Conservation (phyloP, 139 green algal genomes). For the Chloropicon primus region DNA sequence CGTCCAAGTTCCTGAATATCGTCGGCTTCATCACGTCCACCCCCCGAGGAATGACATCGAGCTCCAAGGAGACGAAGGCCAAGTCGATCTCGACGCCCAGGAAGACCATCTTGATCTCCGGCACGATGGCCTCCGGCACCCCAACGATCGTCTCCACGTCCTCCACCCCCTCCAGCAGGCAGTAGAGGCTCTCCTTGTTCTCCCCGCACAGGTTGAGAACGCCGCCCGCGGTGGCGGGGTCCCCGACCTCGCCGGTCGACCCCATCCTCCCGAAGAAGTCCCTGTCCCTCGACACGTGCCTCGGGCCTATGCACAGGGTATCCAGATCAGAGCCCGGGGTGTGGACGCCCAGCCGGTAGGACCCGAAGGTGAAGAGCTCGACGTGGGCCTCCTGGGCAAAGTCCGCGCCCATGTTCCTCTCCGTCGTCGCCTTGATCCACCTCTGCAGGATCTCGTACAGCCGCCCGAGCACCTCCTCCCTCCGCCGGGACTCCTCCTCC, state of each 20-base stretch:
- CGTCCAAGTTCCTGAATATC: slow-evolving; percentile 74
- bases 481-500: slow-evolving; percentile 24
- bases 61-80: not conserved
- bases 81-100: slow-evolving; percentile 21
- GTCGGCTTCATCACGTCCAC: slow-evolving; percentile 2
- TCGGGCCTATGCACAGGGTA: slow-evolving; percentile 79
- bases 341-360: slow-evolving; percentile 79
- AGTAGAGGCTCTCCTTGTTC: slow-evolving; percentile 17
- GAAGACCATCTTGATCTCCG: slow-evolving; percentile 91
- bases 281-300: slow-evolving; percentile 45
- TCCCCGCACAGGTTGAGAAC: not conserved
- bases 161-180: slow-evolving; percentile 22
- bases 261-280: slow-evolving; percentile 81
- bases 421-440: slow-evolving; percentile 44
- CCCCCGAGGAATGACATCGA: not conserved
- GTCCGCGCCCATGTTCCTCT: slow-evolving; percentile 26
- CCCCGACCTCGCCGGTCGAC: slow-evolving; percentile 13
- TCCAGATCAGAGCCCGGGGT: slow-evolving; percentile 91
- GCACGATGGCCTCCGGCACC: slow-evolving; percentile 78
- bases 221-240: too few relatives aligned
- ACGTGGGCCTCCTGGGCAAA: slow-evolving; percentile 54
- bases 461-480: slow-evolving; percentile 43
- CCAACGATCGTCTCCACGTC: slow-evolving; percentile 66
- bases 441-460: slow-evolving; percentile 41
- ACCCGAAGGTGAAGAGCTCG: slow-evolving; percentile 88